Evolutionary conservation across 345 rosid species (phyloP), one percentile per base, ranked within the genome.

Genomic region (Linum usitatissimum): DNA sequence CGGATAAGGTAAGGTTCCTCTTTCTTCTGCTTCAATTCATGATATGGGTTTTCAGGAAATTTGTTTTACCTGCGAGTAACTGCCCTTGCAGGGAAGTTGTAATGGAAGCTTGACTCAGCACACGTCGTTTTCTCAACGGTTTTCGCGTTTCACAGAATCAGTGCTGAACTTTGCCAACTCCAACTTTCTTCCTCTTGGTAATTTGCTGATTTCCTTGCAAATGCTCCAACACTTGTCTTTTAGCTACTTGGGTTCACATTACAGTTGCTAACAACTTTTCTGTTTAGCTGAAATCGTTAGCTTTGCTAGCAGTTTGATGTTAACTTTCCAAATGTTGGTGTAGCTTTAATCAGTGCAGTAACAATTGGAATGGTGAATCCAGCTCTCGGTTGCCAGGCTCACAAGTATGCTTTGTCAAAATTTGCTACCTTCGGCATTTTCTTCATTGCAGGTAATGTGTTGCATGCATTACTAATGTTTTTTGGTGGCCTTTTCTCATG

Each of bases 121-220:
- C 59, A 17, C 63, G 1, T 53, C 53, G 5, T 23, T 34, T 58
- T 9, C 30, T 53, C 38, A 30, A 10, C 49, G 68, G 53, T 28
- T 30, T 56, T 28, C 23, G 36, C 39, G 42, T 53, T 59, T 67
- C 30, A 28, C 20, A 36, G 42, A 31, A 68, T 34, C 58, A 59
- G 14, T 67, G 18, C 18, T 65, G 5, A 60, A 67, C 58, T 67
- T 72, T 67, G 66, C 53, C 20, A 30, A 48, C 9, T 67, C 71
- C 36, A 72, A 72, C 57, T 72, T 72, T 18, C 76, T 64, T 57
- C 76, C 72, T 12, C 21, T 73, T 67, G 76, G 76, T 64, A 59
- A 53, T 23, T 23, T 23, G 1, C 28, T 23, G 28, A 23, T 23
- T 23, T 23, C 28, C 28, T 23, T 23, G 28, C 28, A 23, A 23